phyloP scores from a whole-genome alignment of 306 rosid genomes.

The Sphenostylis stenocarpa region DNA sequence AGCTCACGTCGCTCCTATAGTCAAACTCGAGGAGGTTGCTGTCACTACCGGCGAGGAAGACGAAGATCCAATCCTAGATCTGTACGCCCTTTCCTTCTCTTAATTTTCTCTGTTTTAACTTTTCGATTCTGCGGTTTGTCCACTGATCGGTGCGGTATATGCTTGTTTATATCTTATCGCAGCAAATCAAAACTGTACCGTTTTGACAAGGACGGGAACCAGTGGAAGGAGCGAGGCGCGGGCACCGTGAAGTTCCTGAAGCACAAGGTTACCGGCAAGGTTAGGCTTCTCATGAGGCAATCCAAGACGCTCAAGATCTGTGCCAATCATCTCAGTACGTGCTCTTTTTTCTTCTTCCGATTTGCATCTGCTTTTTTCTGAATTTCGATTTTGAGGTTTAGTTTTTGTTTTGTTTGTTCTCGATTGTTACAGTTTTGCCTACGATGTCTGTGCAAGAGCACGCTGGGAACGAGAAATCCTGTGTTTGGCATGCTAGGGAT shows the following conservation, averaged over 20 bases:
- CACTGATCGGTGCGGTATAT: neutral
- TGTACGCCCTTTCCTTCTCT: constrained; percentile 40
- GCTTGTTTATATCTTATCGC: constrained; percentile 7
- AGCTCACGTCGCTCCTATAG: constrained; percentile 95
- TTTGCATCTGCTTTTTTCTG: neutral
- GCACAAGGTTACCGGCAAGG: constrained; percentile 73
- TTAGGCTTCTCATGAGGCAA: constrained; percentile 95
- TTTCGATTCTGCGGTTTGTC: neutral
- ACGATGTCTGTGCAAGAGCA: constrained; percentile 88
- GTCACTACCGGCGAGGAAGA: constrained; percentile 93
- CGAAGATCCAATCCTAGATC: constrained; percentile 80
- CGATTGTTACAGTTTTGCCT: constrained; percentile 53
- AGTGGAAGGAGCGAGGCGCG: constrained; percentile 98
- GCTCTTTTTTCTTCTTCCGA: neutral
- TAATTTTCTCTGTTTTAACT: neutral
- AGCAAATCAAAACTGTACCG: constrained; percentile 95
- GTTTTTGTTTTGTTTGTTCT: neutral
- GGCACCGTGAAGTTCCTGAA: constrained; percentile 85
- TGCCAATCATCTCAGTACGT: constrained; percentile 89
- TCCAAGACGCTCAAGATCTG: constrained; percentile 99
- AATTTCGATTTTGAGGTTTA: neutral
- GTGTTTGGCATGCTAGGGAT: constrained; percentile 96
- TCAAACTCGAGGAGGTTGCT: constrained; percentile 82
- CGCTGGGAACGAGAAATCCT: constrained; percentile 93
- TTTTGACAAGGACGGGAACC: constrained; percentile 89